A percentile compares a stretch with the other conserved stretches of the same genome.
These are phyloP conservation scores for Sporothrix sp. DNA, from an alignment of 2,329 filamentous ascomycete genomes.

Conservation along the genomic window DNA sequence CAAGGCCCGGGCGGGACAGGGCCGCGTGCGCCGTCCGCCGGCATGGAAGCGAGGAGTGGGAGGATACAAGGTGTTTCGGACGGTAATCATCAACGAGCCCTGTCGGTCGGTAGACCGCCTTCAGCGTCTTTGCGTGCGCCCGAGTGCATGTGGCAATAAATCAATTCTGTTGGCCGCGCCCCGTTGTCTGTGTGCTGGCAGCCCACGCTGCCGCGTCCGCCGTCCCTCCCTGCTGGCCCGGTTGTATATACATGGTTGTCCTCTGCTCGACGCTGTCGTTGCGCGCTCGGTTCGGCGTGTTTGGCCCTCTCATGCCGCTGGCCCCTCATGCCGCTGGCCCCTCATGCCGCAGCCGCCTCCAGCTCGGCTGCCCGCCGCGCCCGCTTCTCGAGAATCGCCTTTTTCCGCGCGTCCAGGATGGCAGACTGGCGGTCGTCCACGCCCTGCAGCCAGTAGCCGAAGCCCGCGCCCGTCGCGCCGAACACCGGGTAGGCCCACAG, in stretches of 20 bases:
- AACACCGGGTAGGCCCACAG: conserved; percentile 92
- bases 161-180: too few relatives aligned
- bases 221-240: neutral
- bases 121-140: neutral
- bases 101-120: neutral
- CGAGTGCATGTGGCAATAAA: neutral
- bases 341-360: conserved; percentile 23
- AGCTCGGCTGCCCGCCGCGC: conserved; percentile 63
- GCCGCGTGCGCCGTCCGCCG: too few relatives aligned
- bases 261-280: too few relatives aligned
- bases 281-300: too few relatives aligned
- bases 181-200: too few relatives aligned
- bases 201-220: neutral
- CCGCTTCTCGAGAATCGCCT: conserved; percentile 78
- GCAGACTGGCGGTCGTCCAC: conserved; percentile 75
- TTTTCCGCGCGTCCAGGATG: conserved; percentile 68
- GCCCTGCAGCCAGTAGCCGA: conserved; percentile 94
- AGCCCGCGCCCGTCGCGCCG: conserved; percentile 73
- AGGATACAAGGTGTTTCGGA: neutral
- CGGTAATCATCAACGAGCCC: neutral
- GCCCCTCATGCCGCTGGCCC: too few relatives aligned
- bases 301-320: too few relatives aligned
- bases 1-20: neutral
- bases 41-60: neutral
- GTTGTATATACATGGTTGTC: conserved; percentile 1